Base-by-base conservation (phyloP, 2,329 filamentous ascomycete genomes). In the Exophiala bonariae region DNA sequence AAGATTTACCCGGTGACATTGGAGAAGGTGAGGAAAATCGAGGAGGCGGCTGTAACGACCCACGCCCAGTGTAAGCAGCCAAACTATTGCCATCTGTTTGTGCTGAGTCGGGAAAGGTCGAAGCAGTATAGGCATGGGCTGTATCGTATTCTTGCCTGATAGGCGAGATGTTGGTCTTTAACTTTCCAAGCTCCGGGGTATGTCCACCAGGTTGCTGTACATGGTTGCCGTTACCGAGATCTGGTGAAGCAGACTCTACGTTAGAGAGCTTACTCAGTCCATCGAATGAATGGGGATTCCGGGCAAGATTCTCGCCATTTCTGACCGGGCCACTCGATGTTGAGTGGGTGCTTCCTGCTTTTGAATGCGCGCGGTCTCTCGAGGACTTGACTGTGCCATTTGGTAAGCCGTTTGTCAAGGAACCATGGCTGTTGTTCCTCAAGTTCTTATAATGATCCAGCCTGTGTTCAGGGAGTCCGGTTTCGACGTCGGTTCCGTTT, bases 1-100 rank as follows among this genome's bases (percentile, higher is more conserved):
- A 35, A 3, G 55, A 52, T 39, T 43, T 32, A 83, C 2, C 83
- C 83, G 3, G 85, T 86, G 57, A 83, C 82, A 61, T 82, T 76
- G 47, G 67, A 57, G 64, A 64, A 4, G 68, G 69, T 10, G 69
- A 70, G 11, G 69, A 70, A 47, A 69, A 66, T 41, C 67, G 66
- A 47, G 68, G 59, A 10, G 61, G 55, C 7, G 43, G n/a, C 7
- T 42, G 49, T 4, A 13, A 34, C 11, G 44, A 20, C 13, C 16
- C 46, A 10, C 49, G 45, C 34, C 41, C 16, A 11, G 30, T 32
- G 20, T 22, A 26, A 5, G 41, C 41, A 14, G 40, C 42, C 18
- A 44, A 37, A 19, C 30, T 39, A 35, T 35, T 43, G 32, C 42
- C 42, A 44, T 48, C 48, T 33, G 53, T 52, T 34, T 60, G 49